These are phyloP conservation scores for Xylaria venustula DNA, from an alignment of 495 filamentous ascomycete genomes.

Conservation along the genomic window DNA sequence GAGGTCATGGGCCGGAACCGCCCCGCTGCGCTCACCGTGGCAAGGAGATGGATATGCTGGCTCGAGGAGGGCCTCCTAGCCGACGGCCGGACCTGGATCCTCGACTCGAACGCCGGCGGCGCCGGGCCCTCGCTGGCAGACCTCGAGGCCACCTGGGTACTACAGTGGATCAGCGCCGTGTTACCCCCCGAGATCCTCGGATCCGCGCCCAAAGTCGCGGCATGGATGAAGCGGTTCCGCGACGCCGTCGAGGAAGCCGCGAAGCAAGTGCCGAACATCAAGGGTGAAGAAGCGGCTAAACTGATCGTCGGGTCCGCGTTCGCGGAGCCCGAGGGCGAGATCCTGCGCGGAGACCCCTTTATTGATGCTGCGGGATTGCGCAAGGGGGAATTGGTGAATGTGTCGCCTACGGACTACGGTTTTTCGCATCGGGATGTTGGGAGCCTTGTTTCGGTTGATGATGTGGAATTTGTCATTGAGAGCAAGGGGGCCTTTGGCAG, in stretches of 20 bases:
- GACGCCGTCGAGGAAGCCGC: conserved; percentile 22
- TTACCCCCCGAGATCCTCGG: conserved; percentile 40
- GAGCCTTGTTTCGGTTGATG: conserved; percentile 44
- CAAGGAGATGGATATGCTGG: conserved; percentile 42
- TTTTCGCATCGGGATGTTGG: conserved; percentile 53
- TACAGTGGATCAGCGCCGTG: conserved; percentile 57
- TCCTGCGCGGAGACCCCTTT: too few species aligned
- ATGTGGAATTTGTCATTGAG: conserved; percentile 53
- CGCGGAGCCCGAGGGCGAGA: conserved; percentile 36
- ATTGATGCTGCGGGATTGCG: conserved; percentile 15
- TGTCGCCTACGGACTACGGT: conserved; percentile 59
- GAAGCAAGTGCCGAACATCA: conserved; percentile 29
- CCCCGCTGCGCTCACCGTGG: conserved; percentile 46
- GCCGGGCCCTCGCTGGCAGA: conserved; percentile 52
- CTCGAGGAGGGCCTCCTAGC: conserved; percentile 54
- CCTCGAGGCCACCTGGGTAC: conserved; percentile 59
- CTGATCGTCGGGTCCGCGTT: conserved; percentile 33
- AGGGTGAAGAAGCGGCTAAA: conserved; percentile 48
- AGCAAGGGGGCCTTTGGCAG: conserved; percentile 36
- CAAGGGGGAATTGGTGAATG: conserved; percentile 47
- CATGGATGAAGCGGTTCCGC: conserved; percentile 56
- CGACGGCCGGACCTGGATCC: conserved; percentile 30
- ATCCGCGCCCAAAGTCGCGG: conserved; percentile 46
- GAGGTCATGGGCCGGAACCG: conserved; percentile 18
- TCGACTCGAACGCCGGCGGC: conserved; percentile 53